A percentile compares a stretch with the other conserved stretches of the same genome.
phyloP scores from a whole-genome alignment of 2,329 filamentous ascomycete genomes.

The Phymatotrichopsis omnivora region DNA sequence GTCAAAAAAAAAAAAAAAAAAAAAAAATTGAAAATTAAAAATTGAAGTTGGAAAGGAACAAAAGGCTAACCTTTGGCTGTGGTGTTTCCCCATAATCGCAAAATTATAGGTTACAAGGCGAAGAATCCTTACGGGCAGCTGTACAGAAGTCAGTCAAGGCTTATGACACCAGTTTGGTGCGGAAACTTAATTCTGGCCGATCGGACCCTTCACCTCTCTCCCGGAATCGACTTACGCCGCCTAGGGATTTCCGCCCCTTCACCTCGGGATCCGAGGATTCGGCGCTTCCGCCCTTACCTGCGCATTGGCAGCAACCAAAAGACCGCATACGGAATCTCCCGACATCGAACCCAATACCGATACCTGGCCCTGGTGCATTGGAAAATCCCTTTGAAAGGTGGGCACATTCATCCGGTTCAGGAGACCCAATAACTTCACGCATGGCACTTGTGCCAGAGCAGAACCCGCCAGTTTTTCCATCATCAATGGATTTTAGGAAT shows the following conservation, averaged over 20 bases:
- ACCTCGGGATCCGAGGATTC: slow-evolving; percentile 12
- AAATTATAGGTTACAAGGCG: slow-evolving; percentile 20
- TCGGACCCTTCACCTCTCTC: slow-evolving; percentile 22
- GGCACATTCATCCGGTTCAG: slow-evolving; percentile 14
- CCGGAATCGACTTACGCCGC: slow-evolving; percentile 15
- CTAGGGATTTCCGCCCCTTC: slow-evolving; percentile 19
- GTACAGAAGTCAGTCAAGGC: slow-evolving; percentile 22
- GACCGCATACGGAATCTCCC: slow-evolving; percentile 11
- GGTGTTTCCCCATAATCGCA: slow-evolving; percentile 12
- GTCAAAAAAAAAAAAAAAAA: too few species aligned
- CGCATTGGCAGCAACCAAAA: slow-evolving; percentile 17
- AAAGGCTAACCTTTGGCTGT: slow-evolving; percentile 21
- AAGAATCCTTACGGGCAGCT: slow-evolving; percentile 19
- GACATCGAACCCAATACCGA: slow-evolving; percentile 23
- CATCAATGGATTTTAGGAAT: slow-evolving; percentile 23
- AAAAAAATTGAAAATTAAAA: slow-evolving; percentile 21
- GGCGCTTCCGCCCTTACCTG: slow-evolving; percentile 14
- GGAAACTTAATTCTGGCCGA: slow-evolving; percentile 24
- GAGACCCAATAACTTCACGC: slow-evolving; percentile 12
- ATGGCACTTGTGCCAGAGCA: slow-evolving; percentile 17
- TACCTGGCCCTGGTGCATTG: slow-evolving; percentile 21
- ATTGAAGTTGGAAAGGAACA: too few species aligned
- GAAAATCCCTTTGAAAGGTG: slow-evolving; percentile 24
- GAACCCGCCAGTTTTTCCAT: slow-evolving; percentile 15
- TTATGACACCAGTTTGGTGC: slow-evolving; percentile 24